Evolutionary conservation across 2,329 filamentous ascomycete genomes (phyloP).

Genomic region (Lizonia empirigonia): DNA sequence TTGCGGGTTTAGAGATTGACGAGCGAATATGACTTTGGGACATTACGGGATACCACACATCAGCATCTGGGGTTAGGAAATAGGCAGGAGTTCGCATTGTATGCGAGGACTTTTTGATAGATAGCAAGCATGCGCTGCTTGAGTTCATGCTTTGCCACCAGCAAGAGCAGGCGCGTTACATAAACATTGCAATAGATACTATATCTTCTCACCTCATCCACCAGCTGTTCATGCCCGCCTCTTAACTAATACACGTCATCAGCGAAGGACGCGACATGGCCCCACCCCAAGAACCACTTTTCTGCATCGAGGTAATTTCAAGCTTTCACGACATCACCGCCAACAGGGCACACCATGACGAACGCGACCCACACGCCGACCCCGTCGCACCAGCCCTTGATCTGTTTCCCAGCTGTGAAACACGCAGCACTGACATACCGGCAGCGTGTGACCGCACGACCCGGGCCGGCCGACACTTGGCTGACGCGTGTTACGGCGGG

Average conservation of each 20-base stretch:
- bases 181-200: conserved; percentile 15
- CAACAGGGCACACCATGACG: neutral
- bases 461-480: conserved; percentile 11
- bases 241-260: neutral
- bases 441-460: too few relatives aligned
- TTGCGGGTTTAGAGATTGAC: conserved; percentile 12
- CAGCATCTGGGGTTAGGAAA: conserved; percentile 17
- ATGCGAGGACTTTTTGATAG: conserved; percentile 15
- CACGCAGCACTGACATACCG: conserved; percentile 6
- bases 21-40: conserved; percentile 16
- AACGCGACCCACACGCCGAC: neutral
- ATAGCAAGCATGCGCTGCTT: conserved; percentile 10
- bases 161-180: conserved; percentile 6
- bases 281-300: neutral
- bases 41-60: conserved; percentile 20
- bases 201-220: conserved; percentile 2
- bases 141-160: neutral
- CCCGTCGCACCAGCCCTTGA: conserved; percentile 5
- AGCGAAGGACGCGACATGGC: too few relatives aligned
- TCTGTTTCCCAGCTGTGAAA: conserved; percentile 2
- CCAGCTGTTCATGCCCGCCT: neutral
- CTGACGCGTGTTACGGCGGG: conserved; percentile 17
- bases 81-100: conserved; percentile 15
- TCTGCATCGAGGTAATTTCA: conserved; percentile 4
- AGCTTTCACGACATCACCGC: conserved; percentile 10